A percentile compares a stretch with the other conserved stretches of the same genome.
Conservation (phyloP, 441 rosid genomes). For the Arabidopsis lyrata region DNA sequence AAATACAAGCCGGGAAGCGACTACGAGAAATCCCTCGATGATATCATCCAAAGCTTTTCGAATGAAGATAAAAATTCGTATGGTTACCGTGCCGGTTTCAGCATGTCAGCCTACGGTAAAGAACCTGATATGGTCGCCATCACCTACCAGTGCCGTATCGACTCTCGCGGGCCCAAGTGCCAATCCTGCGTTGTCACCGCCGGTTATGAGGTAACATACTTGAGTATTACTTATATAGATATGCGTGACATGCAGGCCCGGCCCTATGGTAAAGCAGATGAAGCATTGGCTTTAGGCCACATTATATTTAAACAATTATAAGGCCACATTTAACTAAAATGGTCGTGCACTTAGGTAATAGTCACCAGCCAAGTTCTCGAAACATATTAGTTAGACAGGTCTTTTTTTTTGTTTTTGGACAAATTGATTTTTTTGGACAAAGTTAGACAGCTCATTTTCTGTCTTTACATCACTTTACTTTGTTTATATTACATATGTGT, state of each 20-base stretch:
- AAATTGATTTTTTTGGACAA: no score
- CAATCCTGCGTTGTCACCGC: neutral
- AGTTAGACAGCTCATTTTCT: no score
- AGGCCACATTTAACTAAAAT: no score
- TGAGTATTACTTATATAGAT: neutral
- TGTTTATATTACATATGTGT: no score
- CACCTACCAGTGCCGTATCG: neutral
- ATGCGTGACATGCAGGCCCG: neutral
- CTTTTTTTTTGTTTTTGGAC: no score
- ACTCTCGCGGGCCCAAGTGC: slow-evolving; percentile 9
- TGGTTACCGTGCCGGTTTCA: slow-evolving; percentile 40
- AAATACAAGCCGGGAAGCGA: slow-evolving; percentile 51
- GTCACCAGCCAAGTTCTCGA: no score
- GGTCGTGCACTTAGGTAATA: no score
- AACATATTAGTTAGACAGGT: no score
- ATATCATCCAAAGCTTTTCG: slow-evolving; percentile 24
- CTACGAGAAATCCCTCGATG: slow-evolving; percentile 48
- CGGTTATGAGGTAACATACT: neutral
- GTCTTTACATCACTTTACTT: no score
- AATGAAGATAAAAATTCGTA: neutral
- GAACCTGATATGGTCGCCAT: neutral
- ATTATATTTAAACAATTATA: no score
- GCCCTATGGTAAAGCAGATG: no score
- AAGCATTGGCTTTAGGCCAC: no score
- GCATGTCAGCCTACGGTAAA: neutral